Evolutionary conservation across 192 early-diverging fungal genomes (phyloP).

Genomic region (Backusella parvicylindrica): DNA sequence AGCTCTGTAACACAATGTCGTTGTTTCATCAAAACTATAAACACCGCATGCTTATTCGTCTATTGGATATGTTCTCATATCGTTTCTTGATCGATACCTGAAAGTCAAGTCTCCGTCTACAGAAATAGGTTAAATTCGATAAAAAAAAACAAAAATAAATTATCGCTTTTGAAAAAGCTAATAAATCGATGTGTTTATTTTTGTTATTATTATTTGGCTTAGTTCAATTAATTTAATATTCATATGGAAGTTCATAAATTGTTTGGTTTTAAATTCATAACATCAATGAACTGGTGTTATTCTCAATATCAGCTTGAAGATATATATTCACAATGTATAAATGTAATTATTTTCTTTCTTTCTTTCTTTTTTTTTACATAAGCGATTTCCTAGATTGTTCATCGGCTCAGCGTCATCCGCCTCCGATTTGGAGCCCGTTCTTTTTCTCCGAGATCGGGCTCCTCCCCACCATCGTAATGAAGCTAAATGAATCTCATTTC

Average conservation of each 20-base stretch:
- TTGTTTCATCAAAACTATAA: neutral
- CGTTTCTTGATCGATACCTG: neutral
- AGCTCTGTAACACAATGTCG: neutral
- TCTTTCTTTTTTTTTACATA: neutral
- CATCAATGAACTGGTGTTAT: neutral
- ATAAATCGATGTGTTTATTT: neutral
- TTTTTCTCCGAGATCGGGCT: slow-evolving; percentile 4
- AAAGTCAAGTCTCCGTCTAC: neutral
- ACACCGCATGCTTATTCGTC: neutral
- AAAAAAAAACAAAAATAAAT: neutral
- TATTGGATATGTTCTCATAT: neutral
- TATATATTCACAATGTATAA: neutral
- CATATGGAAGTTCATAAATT: neutral
- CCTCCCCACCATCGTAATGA: neutral
- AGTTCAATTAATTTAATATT: neutral
- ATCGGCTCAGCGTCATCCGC: neutral
- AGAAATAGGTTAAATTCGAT: slow-evolving; percentile 2
- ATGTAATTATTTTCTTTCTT: neutral
- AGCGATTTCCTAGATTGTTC: neutral
- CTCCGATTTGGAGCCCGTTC: neutral
- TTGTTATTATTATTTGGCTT: neutral
- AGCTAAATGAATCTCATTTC: neutral
- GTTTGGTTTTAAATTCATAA: neutral
- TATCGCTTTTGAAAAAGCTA: neutral
- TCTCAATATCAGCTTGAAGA: neutral